Base-by-base conservation (phyloP, 2,329 filamentous ascomycete genomes). In the Neonectria neomacrospora region DNA sequence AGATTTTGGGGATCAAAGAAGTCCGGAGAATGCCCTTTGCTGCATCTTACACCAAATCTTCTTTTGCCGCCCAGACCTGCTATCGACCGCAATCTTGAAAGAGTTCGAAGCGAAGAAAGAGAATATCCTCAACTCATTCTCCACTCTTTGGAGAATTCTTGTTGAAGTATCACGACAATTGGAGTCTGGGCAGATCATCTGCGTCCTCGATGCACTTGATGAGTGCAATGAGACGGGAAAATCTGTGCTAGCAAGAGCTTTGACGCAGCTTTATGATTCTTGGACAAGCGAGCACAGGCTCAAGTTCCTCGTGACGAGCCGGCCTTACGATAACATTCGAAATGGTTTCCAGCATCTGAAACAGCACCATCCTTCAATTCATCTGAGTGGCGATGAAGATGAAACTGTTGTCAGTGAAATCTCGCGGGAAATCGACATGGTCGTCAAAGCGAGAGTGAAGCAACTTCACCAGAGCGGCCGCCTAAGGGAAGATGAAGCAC, bases 171-270 rank as follows among this genome's bases (percentile, higher is more conserved):
- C 70, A 11, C 44, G 37, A 3, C 32, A 72, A 28, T 5, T 57
- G 0, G 39, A 65, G 5, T 58, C 55, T 0, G 67, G 67, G 1
- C 68, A 77, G 39, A 66, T 79, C 11, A 54, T 80, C 20, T 80
- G 76, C 55, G 58, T 82, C 26, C 51, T 82, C 1, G 80, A 83
- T 68, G 80, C 78, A 5, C 55, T 82, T 2, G 80, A 82, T 52
- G 80, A 82, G 66, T 82, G 80, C 58, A 51, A 71, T 1, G 53
- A 63, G 0, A 11, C 23, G 16, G 73, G 69, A 16, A 53, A 65
- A 8, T 30, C 26, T 11, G 56, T 67, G 6, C 58, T 81, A 7
- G 63, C 67, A 2, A 8, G 71, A 3, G 68, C 64, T 2, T 47
- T 81, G 16, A 53, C 58, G 4, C 50, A 70, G 8, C 58, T 76